Evolutionary conservation across 768 basidiomycete species (phyloP).

Genomic region (Piloderma croceum): DNA sequence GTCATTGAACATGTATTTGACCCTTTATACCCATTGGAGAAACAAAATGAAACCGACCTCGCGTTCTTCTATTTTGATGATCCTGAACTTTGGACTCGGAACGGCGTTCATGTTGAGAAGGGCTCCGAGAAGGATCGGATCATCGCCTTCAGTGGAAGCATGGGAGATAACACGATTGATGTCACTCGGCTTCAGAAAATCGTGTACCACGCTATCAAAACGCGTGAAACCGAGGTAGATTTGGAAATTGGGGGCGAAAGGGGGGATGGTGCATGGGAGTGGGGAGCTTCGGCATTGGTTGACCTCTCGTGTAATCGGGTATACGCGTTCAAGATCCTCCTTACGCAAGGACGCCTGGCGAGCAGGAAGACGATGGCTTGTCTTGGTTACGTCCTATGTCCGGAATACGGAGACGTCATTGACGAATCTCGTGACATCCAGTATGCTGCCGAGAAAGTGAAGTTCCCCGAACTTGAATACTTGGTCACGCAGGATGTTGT

Average conservation of each 20-base stretch:
- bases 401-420: slow-evolving; percentile 27
- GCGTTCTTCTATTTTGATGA: slow-evolving; percentile 35
- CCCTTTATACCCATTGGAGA: slow-evolving; percentile 23
- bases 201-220: slow-evolving; percentile 33
- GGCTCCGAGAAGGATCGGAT: slow-evolving; percentile 11
- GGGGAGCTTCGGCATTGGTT: slow-evolving; percentile 34
- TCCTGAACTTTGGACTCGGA: slow-evolving; percentile 18
- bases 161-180: slow-evolving; percentile 20
- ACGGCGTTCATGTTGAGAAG: slow-evolving; percentile 22
- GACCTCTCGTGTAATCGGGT: slow-evolving; percentile 35
- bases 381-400: slow-evolving; percentile 33
- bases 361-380: slow-evolving; percentile 25
- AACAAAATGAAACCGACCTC: slow-evolving; percentile 22
- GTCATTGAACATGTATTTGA: slow-evolving; percentile 35
- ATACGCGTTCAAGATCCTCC: slow-evolving; percentile 36
- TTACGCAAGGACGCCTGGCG: slow-evolving; percentile 25
- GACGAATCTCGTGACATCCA: slow-evolving; percentile 27
- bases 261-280: slow-evolving; percentile 29
- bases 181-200: slow-evolving; percentile 25
- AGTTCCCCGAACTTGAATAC: slow-evolving; percentile 24
- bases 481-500: slow-evolving; percentile 13
- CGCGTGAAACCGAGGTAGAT: slow-evolving; percentile 34
- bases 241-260: slow-evolving; percentile 27
- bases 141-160: no score
- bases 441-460: slow-evolving; percentile 30